Base-by-base conservation (phyloP, 352 stramenopile species). In the Phytophthora sojae region DNA sequence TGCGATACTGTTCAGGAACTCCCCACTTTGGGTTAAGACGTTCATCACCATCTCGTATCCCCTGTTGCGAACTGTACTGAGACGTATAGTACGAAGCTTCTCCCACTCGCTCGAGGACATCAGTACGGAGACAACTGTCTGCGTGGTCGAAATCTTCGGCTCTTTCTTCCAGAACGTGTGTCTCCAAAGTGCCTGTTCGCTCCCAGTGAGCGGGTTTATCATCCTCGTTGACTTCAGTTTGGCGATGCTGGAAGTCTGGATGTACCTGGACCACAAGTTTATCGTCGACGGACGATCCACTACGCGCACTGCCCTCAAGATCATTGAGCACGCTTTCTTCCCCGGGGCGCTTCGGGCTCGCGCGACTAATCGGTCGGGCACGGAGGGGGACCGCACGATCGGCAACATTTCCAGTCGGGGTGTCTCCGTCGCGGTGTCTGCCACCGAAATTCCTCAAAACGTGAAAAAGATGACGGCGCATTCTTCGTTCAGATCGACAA, bases 111-210 rank as follows among this genome's bases (percentile, higher is more conserved):
- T 83, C 15, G 63, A 77, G 12, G 76, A 81, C 57, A 61, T 83
- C 23, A 76, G 52, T 25, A 81, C 73, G 14, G 73, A 83, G 52
- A 61, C 76, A 26, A 76, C 70, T 11, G 57, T 83, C 17, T 81
- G 73, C 67, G 62, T 77, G 15, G 51, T 76, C 4, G 73, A 83
- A 60, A 67, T 81, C 47, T 61, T 70, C 17, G 69, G 53, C 19
- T 63, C 68, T 6, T 44, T 80, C 23, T 78, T 71, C 47, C 72
- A 80, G 49, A 75, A 69, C 14, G 49, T 72, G 3, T 80, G 71
- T 42, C 58, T 82, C 2, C 72, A 76, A 63, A 57, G 51, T 17
- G 57, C 64, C 21, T 64, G 69, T 15, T 68, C 64, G 0, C 29
- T 64, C 0, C 37, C 23, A 26, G 26, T 75, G 0, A 58, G 67